Evolutionary conservation across 352 stramenopile species (phyloP).

Genomic region (Phytophthora tubulina): DNA sequence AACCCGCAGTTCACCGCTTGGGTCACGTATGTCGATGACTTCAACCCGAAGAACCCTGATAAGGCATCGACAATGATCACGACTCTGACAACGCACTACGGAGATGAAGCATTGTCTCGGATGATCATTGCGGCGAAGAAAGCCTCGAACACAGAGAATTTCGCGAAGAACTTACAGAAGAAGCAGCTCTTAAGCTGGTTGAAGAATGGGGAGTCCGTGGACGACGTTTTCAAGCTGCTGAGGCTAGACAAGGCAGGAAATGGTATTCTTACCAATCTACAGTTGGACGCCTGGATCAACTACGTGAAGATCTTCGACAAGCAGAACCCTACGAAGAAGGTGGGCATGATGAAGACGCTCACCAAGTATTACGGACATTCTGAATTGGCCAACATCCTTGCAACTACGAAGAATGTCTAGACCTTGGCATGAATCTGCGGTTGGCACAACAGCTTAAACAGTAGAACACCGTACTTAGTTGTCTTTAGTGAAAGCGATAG

Average conservation of each 20-base stretch:
- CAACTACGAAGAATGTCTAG: no score
- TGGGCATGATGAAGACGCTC: background rate
- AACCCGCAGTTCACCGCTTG: conserved; percentile 6
- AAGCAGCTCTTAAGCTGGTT: background rate
- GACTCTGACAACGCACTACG: background rate
- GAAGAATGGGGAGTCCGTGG: background rate
- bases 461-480: no score
- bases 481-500: no score
- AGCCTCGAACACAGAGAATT: background rate
- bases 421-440: no score
- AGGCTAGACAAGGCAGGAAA: background rate
- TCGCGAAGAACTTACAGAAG: background rate
- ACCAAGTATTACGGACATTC: background rate
- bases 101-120: background rate
- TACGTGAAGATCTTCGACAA: conserved; percentile 7
- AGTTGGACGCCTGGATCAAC: conserved; percentile 6
- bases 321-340: background rate
- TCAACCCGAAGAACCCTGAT: conserved; percentile 7
- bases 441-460: no score
- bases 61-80: background rate
- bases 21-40: background rate
- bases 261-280: background rate
- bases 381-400: no score
- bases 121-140: conserved; percentile 4
- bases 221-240: background rate